phyloP scores from a whole-genome alignment of 225 moss, liverwort and hornwort genomes.

The Ulota crispa region DNA sequence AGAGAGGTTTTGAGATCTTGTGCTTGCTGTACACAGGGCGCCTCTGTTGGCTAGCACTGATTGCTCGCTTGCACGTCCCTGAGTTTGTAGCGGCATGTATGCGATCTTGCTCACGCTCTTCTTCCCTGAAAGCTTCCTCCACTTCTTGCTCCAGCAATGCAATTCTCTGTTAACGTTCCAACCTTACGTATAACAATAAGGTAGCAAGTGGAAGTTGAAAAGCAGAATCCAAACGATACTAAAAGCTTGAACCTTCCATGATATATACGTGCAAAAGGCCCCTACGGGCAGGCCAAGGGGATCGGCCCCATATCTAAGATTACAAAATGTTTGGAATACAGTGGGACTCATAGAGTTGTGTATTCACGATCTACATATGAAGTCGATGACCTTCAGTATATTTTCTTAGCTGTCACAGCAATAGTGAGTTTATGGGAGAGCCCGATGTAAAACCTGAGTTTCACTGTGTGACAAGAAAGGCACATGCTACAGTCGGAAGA shows the following conservation, averaged over 20 bases:
- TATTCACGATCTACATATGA: neutral
- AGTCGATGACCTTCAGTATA: slow-evolving; percentile 1
- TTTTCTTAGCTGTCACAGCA: slow-evolving; percentile 5
- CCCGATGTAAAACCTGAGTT: slow-evolving; percentile 1
- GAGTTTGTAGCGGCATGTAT: slow-evolving; percentile 36
- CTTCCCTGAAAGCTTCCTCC: slow-evolving; percentile 57
- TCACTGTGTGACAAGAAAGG: neutral
- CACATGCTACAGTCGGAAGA: neutral
- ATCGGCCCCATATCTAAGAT: too few species aligned
- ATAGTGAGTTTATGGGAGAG: neutral
- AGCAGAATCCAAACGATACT: neutral
- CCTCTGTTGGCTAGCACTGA: slow-evolving; percentile 44
- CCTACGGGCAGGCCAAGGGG: too few species aligned
- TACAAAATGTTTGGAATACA: too few species aligned
- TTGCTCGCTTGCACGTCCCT: slow-evolving; percentile 36
- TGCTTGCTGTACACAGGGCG: slow-evolving; percentile 48
- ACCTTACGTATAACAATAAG: slow-evolving; percentile 12
- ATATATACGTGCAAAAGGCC: neutral
- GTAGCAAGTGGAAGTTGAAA: neutral
- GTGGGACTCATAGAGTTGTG: too few species aligned
- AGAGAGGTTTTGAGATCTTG: slow-evolving; percentile 59
- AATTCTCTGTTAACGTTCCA: slow-evolving; percentile 42
- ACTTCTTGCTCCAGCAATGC: slow-evolving; percentile 61
- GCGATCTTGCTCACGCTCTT: slow-evolving; percentile 53
- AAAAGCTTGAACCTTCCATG: neutral